Conservation (phyloP, 306 rosid genomes). For the Notholithocarpus densiflorus region DNA sequence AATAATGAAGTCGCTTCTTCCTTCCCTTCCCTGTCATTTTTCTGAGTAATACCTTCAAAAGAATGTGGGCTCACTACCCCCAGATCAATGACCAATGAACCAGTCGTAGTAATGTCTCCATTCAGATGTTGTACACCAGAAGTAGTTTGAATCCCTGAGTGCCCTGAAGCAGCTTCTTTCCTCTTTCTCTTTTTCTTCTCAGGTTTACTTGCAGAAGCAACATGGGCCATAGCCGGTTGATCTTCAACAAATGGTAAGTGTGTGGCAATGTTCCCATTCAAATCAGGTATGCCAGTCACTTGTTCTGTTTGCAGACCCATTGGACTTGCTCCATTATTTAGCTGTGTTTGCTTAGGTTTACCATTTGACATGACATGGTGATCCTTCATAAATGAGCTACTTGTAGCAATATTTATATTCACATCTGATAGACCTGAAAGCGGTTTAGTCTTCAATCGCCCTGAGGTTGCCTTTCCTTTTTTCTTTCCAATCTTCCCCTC, state of each 20-base stretch:
- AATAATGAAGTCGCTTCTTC: conserved; percentile 15
- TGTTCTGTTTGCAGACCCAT: conserved; percentile 23
- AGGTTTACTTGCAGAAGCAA: conserved; percentile 35
- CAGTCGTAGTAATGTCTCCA: conserved; percentile 16
- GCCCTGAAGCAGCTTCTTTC: conserved; percentile 2
- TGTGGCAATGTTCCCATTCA: conserved; percentile 35
- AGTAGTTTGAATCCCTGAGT: conserved; percentile 17
- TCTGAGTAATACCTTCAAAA: conserved; percentile 7
- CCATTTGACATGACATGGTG: conserved; percentile 16
- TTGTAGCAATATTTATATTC: conserved; percentile 27
- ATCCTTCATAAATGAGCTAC: conserved; percentile 22
- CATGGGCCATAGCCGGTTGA: conserved; percentile 16
- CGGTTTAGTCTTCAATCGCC: conserved; percentile 44
- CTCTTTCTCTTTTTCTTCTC: conserved; percentile 42
- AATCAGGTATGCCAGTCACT: conserved; percentile 43
- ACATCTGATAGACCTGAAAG: conserved; percentile 60
- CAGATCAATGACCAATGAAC: conserved; percentile 49
- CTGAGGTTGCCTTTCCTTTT: conserved; percentile 31
- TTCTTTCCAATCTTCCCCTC: conserved; percentile 23
- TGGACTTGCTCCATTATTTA: conserved; percentile 15
- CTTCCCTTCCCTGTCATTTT: conserved; percentile 11
- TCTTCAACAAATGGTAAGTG: conserved; percentile 21
- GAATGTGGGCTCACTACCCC: conserved; percentile 17
- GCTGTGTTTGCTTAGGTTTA: conserved; percentile 31
- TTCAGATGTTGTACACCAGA: neutral